A percentile compares a stretch with the other conserved stretches of the same genome.
phyloP scores from a whole-genome alignment of 148 eudicot genomes.

The Pouteria glomerata region DNA sequence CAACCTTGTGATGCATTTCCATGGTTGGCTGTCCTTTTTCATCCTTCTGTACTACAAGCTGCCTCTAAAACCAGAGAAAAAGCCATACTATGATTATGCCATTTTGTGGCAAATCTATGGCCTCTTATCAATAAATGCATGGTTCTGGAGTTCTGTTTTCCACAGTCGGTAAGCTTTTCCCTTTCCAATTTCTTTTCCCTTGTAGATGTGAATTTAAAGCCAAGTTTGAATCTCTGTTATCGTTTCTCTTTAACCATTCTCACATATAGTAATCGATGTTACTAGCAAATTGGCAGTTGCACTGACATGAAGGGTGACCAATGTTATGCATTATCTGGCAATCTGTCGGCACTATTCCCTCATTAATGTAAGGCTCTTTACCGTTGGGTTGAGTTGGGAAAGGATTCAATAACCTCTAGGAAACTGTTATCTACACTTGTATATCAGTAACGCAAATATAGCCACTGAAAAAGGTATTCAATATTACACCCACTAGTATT shows the following conservation, averaged over 20 bases:
- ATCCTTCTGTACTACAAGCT: constrained; percentile 51
- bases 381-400: not conserved
- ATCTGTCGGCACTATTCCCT: not conserved
- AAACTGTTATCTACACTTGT: not conserved
- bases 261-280: not conserved
- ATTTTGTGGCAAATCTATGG: constrained; percentile 67
- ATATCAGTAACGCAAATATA: not conserved
- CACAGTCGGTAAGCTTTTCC: constrained; percentile 62
- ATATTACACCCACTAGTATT: not conserved
- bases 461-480: not conserved
- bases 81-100: constrained; percentile 58
- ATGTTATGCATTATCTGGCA: not conserved
- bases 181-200: not conserved
- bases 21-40: constrained; percentile 74
- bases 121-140: constrained; percentile 59
- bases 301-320: not conserved
- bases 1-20: constrained; percentile 81
- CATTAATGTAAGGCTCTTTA: not conserved
- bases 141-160: constrained; percentile 93
- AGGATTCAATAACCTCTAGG: not conserved
- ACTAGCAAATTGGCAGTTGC: not conserved
- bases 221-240: not conserved
- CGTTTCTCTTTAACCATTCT: not conserved
- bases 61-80: constrained; percentile 49
- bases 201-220: not conserved